Evolutionary conservation across 352 stramenopile genomes (phyloP).

Genomic region (Elongisporangium senticosum): DNA sequence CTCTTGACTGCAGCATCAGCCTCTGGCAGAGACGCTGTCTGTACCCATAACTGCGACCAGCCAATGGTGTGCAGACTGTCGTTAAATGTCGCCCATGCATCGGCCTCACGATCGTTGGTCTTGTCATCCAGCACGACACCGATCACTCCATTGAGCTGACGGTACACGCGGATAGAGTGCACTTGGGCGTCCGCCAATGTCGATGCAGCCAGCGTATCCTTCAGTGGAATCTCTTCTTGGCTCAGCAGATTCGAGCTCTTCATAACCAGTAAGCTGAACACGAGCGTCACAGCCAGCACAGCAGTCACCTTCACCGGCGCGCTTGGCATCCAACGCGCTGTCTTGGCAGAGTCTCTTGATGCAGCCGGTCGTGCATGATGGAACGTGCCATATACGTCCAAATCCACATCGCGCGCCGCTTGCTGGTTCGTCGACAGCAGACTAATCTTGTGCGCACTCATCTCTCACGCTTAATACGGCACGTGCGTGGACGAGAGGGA

Average conservation of each 20-base stretch:
- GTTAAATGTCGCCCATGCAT: conserved; percentile 47
- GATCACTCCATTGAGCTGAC: background rate
- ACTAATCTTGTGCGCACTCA: background rate
- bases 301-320: background rate
- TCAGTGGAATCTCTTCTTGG: background rate
- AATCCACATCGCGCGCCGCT: background rate
- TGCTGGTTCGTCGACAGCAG: background rate
- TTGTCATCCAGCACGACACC: background rate
- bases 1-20: conserved; percentile 4
- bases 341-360: background rate
- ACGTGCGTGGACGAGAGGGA: background rate
- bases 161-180: background rate
- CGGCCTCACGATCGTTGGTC: background rate
- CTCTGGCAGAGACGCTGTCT: conserved; percentile 20
- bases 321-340: background rate
- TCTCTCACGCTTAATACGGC: background rate
- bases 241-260: background rate
- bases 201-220: background rate
- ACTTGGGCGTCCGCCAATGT: background rate
- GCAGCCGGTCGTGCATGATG: background rate
- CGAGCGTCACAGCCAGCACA: background rate
- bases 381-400: background rate
- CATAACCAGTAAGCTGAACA: background rate
- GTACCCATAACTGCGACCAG: conserved; percentile 54
- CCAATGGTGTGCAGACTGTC: conserved; percentile 38